A percentile compares a stretch with the other conserved stretches of the same genome.
phyloP scores from a whole-genome alignment of 768 basidiomycete genomes.

The Chlorophyllum brunneum region DNA sequence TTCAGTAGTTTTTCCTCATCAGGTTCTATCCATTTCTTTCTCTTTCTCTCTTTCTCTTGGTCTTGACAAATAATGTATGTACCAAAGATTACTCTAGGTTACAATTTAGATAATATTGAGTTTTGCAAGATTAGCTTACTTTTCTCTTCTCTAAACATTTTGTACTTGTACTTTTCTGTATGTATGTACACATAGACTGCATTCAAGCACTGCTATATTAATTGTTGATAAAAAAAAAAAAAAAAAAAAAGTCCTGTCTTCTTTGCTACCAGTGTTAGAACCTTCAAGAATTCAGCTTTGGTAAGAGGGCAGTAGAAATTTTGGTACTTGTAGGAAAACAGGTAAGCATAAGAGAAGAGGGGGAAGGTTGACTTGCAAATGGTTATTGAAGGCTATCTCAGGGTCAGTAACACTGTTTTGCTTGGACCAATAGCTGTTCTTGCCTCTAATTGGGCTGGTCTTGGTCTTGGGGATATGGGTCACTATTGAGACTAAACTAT shows the following conservation, averaged over 20 bases:
- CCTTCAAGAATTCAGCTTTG: slow-evolving; percentile 18
- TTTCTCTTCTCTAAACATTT: no score
- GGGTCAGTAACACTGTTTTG: slow-evolving; percentile 21
- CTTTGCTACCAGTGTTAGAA: slow-evolving; percentile 14
- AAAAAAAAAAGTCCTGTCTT: slow-evolving; percentile 7
- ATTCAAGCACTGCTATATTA: no score
- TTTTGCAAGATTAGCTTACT: no score
- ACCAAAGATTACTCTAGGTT: no score
- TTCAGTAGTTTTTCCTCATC: no score
- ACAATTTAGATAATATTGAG: no score
- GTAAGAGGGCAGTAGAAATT: slow-evolving; percentile 21
- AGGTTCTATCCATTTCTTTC: no score
- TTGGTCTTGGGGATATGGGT: slow-evolving; percentile 29
- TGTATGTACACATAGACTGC: no score
- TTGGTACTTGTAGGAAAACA: slow-evolving; percentile 9
- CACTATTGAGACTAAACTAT: slow-evolving; percentile 21
- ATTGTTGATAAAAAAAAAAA: no score
- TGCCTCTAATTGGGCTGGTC: neutral
- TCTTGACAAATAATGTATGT: no score
- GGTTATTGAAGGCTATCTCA: slow-evolving; percentile 16
- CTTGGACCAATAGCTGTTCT: slow-evolving; percentile 6
- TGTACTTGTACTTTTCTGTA: no score
- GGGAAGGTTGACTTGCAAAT: slow-evolving; percentile 24
- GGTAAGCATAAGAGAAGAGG: slow-evolving; percentile 11
- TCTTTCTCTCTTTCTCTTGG: no score